Evolutionary conservation across 768 basidiomycete genomes (phyloP).

Genomic region (Kwoniella heveanensis): DNA sequence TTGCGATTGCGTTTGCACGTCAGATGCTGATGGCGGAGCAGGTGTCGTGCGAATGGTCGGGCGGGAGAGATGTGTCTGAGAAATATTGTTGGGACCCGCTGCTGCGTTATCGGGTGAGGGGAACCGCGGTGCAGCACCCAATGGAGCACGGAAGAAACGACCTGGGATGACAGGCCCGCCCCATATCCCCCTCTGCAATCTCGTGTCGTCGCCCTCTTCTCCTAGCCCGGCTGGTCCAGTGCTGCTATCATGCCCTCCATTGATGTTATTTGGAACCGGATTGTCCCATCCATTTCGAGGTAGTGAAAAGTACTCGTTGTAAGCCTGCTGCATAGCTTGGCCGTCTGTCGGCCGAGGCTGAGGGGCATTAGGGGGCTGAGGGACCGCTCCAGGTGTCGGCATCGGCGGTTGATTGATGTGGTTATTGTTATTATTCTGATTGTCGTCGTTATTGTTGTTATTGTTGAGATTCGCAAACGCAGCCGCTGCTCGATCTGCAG

Average conservation of each 20-base stretch:
- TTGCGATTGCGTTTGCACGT: not conserved
- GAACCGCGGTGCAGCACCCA: constrained; percentile 38
- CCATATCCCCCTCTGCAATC: constrained; percentile 44
- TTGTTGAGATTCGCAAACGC: not conserved
- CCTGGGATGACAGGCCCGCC: constrained; percentile 45
- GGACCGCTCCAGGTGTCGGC: constrained; percentile 51
- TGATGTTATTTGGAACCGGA: constrained; percentile 4
- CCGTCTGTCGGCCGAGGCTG: constrained; percentile 43
- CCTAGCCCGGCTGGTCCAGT: constrained; percentile 1
- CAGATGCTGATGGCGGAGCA: not conserved
- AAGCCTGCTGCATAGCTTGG: constrained; percentile 34
- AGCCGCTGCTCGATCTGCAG: not conserved
- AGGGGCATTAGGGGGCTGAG: constrained; percentile 28
- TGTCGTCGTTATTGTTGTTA: not conserved
- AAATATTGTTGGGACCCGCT: not conserved
- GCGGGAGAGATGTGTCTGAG: not conserved
- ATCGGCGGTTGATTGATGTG: constrained; percentile 24
- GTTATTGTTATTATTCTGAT: not conserved
- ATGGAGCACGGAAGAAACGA: constrained; percentile 38
- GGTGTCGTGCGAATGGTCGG: constrained; percentile 1
- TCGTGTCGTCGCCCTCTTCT: constrained; percentile 24
- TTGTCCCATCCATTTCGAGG: constrained; percentile 19
- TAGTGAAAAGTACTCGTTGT: constrained; percentile 43
- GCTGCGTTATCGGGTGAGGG: not conserved
- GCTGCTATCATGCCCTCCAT: constrained; percentile 25